Evolutionary conservation across 192 early-diverging fungal genomes (phyloP).

Genomic region (Linnemannia schmuckeri): DNA sequence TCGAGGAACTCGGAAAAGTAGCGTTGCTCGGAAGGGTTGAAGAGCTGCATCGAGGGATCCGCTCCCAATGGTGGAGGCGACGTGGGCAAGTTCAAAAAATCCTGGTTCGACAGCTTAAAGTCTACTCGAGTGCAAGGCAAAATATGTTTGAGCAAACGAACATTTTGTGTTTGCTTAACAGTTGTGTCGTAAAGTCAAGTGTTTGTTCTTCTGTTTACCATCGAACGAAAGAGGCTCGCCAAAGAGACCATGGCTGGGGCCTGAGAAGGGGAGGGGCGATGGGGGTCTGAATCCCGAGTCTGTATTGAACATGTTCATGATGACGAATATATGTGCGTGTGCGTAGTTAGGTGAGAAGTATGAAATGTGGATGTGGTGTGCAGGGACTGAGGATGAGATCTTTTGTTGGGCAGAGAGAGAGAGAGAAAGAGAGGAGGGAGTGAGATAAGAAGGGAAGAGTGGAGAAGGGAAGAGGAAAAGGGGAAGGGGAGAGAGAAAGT

Average conservation of each 20-base stretch:
- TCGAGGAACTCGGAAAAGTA: constrained; percentile 69
- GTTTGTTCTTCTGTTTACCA: constrained; percentile 13
- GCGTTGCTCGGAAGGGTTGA: constrained; percentile 59
- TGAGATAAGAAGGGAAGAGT: not conserved
- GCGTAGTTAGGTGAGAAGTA: not conserved
- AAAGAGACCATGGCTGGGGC: constrained; percentile 43
- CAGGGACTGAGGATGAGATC: not conserved
- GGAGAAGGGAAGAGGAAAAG: not conserved
- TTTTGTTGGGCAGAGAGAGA: not conserved
- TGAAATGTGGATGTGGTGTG: not conserved
- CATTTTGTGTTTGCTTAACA: not conserved
- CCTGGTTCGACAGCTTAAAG: constrained; percentile 36
- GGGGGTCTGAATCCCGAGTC: constrained; percentile 54
- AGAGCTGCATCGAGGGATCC: constrained; percentile 38
- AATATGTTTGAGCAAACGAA: not conserved
- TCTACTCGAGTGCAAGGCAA: constrained; percentile 11
- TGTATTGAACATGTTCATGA: constrained; percentile 56
- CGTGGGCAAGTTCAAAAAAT: constrained; percentile 32
- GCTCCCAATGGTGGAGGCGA: constrained; percentile 12
- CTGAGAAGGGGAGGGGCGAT: constrained; percentile 31
- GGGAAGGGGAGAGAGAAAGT: not conserved
- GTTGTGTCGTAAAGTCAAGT: not conserved
- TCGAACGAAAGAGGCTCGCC: constrained; percentile 31
- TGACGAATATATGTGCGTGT: not conserved
- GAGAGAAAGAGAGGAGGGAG: not conserved